Base-by-base conservation (phyloP, 306 rosid species). In the barrel medic (Medicago truncatula) region DNA sequence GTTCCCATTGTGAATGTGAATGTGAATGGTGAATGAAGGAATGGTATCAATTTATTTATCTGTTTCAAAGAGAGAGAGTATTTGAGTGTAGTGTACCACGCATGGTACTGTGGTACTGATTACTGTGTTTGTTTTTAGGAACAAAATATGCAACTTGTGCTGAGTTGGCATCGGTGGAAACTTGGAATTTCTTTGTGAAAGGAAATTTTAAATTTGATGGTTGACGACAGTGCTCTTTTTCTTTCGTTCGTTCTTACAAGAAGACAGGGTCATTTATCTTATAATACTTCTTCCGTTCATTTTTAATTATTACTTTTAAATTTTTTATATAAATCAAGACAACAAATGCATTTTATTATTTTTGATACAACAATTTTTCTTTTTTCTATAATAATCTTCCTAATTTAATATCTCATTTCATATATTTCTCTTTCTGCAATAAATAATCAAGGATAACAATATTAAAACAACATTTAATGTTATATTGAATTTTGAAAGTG, bases 81-180 rank as follows among this genome's bases (percentile, higher is more conserved):
- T 65, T 75, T 71, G 76, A 80, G 87, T 76, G 81, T 65, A 0
- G 20, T 53, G 11, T 13, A 28, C 70, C 74, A 71, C 82, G 84
- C 87, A 64, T 14, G 28, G 64, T 50, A 44, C 47, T 4, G 14
- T 16, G 5, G 10, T 9, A 54, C 7, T 67, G 59, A 76, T 66
- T 57, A 17, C 60, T 67, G 67, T 25, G 46, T 53, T 67, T 57
- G 74, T 23, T 76, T 20, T 70, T 12, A 53, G 21, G 74, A 66
- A 40, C 65, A 25, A 12, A 59, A 8, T 2, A 12, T 2, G 6
- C 39, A 18, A 52, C 17, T 21, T 17, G 54, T 75, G 78, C 54
- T 67, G 71, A 67, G 52, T 46, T 80, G 83, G 76, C 76, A 80
- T 16, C 8, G 47, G 9, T 53, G 57, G 70, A 38, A 28, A 44